phyloP scores from a whole-genome alignment of 495 filamentous ascomycete species.

The Penicillium mononematosum region DNA sequence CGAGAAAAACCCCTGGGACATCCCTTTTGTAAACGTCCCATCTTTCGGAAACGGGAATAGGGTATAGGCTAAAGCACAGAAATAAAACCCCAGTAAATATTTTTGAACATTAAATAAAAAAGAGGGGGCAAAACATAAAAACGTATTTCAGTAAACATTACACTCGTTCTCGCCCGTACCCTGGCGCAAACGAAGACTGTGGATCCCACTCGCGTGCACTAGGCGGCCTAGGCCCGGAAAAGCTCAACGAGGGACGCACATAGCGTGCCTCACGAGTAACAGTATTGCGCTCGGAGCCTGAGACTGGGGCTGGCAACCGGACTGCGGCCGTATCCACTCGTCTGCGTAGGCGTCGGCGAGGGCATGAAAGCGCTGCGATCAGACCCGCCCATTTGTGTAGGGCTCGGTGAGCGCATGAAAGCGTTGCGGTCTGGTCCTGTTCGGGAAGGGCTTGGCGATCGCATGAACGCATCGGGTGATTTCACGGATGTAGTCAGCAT shows the following conservation, averaged over 20 bases:
- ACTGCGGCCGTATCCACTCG: slow-evolving; percentile 17
- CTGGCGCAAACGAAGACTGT: slow-evolving; percentile 37
- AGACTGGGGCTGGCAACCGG: slow-evolving; percentile 25
- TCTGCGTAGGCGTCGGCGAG: neutral
- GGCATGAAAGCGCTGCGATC: neutral
- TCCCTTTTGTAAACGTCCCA: neutral
- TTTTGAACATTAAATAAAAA: neutral
- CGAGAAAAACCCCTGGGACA: neutral
- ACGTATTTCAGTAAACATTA: slow-evolving; percentile 4
- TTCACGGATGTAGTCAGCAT: slow-evolving; percentile 60
- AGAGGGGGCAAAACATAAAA: neutral
- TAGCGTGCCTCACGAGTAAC: slow-evolving; percentile 55
- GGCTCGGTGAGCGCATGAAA: neutral
- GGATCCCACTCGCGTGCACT: slow-evolving; percentile 42
- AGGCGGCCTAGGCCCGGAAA: slow-evolving; percentile 57
- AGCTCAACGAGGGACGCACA: slow-evolving; percentile 56
- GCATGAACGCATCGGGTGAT: slow-evolving; percentile 43
- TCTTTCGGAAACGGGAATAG: too few species aligned
- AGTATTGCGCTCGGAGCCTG: slow-evolving; percentile 34
- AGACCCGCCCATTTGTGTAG: neutral
- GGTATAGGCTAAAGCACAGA: neutral
- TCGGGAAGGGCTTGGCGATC: slow-evolving; percentile 41
- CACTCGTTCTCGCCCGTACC: slow-evolving; percentile 6
- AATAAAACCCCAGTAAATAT: too few species aligned
- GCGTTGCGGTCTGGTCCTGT: slow-evolving; percentile 9